A percentile compares a stretch with the other conserved stretches of the same genome.
phyloP scores from a whole-genome alignment of 345 rosid genomes.

The Gossypium stocksii region DNA sequence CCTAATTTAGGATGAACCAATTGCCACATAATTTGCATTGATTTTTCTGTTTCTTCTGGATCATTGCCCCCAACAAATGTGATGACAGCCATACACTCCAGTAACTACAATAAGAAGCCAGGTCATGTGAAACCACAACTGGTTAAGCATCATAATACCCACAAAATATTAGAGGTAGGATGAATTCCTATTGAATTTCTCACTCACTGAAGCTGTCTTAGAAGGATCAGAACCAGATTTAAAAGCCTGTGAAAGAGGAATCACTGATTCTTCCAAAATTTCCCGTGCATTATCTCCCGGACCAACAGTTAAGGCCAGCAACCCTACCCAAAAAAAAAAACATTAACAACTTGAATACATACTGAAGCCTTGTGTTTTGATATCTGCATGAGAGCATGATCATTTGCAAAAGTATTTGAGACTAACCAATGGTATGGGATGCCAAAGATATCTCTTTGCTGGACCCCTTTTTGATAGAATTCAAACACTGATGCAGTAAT shows the following conservation, averaged over 20 bases:
- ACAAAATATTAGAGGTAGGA: neutral
- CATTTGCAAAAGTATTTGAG: neutral
- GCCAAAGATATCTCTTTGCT: slow-evolving; percentile 69
- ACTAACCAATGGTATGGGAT: slow-evolving; percentile 64
- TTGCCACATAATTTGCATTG: slow-evolving; percentile 93
- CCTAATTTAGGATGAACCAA: slow-evolving; percentile 77
- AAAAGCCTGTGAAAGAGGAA: slow-evolving; percentile 63
- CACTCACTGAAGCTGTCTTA: slow-evolving; percentile 49
- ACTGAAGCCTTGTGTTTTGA: neutral
- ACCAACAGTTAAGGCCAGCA: slow-evolving; percentile 82
- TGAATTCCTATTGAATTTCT: neutral
- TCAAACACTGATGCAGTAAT: slow-evolving; percentile 64
- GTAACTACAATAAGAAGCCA: slow-evolving; percentile 35
- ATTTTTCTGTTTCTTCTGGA: slow-evolving; percentile 65
- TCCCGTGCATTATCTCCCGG: slow-evolving; percentile 54
- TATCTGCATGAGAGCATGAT: neutral
- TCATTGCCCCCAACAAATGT: slow-evolving; percentile 75
- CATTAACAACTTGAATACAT: neutral
- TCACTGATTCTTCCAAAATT: slow-evolving; percentile 58
- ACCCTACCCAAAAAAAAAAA: slow-evolving; percentile 39
- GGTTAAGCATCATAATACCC: neutral
- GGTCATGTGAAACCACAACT: neutral
- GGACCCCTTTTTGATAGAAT: slow-evolving; percentile 69
- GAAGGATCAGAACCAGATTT: slow-evolving; percentile 54
- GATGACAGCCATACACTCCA: slow-evolving; percentile 79